phyloP scores from a whole-genome alignment of 345 rosid genomes.

The Theobroma cacao region DNA sequence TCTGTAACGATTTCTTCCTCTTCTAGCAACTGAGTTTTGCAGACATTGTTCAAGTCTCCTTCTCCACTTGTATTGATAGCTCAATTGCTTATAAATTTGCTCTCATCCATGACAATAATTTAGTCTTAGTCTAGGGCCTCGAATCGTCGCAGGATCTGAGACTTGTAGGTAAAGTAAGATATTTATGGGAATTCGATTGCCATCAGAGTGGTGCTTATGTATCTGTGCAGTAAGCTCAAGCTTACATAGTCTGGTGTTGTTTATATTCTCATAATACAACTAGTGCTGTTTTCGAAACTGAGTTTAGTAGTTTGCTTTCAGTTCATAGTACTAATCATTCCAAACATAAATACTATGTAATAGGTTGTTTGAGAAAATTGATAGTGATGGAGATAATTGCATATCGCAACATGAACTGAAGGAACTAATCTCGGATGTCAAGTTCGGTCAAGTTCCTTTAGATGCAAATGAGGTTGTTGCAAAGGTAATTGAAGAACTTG shows the following conservation, averaged over 20 bases:
- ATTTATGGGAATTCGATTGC: too few species aligned
- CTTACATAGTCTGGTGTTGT: too few species aligned
- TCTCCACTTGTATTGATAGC: too few species aligned
- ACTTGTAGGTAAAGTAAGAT: too few species aligned
- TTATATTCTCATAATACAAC: too few species aligned
- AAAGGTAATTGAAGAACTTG: slow-evolving; percentile 2
- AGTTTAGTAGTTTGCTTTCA: too few species aligned
- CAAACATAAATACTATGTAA: background rate
- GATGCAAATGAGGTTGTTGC: background rate
- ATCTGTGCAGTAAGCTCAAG: too few species aligned
- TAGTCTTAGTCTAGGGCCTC: background rate
- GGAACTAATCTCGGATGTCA: background rate
- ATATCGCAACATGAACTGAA: background rate
- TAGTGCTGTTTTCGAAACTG: too few species aligned
- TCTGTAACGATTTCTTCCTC: background rate
- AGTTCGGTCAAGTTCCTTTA: background rate
- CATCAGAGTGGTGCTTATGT: too few species aligned
- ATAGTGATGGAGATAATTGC: background rate
- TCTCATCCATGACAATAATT: too few species aligned
- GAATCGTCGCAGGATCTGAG: background rate
- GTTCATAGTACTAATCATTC: background rate
- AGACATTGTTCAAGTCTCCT: too few species aligned
- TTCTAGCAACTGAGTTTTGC: background rate
- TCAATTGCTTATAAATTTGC: too few species aligned
- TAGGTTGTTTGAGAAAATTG: background rate